phyloP scores from a whole-genome alignment of 176 grass and related monocot genomes.

The Stipa capillata region DNA sequence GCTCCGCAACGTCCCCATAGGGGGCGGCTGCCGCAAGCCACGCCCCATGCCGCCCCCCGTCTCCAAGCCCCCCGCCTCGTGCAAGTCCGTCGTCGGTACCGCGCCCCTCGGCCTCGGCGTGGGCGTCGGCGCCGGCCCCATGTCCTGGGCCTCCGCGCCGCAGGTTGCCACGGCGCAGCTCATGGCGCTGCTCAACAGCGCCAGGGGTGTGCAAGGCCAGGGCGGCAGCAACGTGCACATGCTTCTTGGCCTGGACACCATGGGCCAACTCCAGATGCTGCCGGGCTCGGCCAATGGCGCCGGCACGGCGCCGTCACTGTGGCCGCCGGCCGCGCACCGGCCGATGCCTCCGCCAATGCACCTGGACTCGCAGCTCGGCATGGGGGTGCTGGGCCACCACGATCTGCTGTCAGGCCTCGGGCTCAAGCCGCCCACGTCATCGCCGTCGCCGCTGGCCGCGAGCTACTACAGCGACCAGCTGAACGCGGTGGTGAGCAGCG shows the following conservation, averaged over 20 bases:
- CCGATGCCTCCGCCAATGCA: not conserved
- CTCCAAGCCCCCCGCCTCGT: constrained; percentile 22
- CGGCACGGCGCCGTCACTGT: constrained; percentile 18
- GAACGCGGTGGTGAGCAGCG: constrained; percentile 45
- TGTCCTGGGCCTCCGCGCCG: constrained; percentile 34
- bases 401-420: constrained; percentile 33
- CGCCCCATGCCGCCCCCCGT: constrained; percentile 35
- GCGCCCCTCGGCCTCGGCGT: constrained; percentile 37
- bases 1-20: constrained; percentile 74
- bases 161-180: constrained; percentile 50
- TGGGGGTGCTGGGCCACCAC: constrained; percentile 34
- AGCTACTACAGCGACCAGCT: constrained; percentile 70
- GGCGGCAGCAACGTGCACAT: constrained; percentile 30
- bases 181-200: constrained; percentile 51
- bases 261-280: constrained; percentile 32
- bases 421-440: constrained; percentile 22
- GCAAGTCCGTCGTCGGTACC: constrained; percentile 16
- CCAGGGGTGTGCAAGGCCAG: constrained; percentile 28
- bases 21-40: constrained; percentile 62
- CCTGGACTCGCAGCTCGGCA: constrained; percentile 41
- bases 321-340: constrained; percentile 15
- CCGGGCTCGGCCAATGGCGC: constrained; percentile 14
- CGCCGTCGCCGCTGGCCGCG: not conserved
- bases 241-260: constrained; percentile 33
- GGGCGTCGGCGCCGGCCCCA: not conserved